A percentile compares a stretch with the other conserved stretches of the same genome.
These are phyloP conservation scores for Cystoderma amianthinum DNA, from an alignment of 768 basidiomycete genomes.

Conservation along the genomic window DNA sequence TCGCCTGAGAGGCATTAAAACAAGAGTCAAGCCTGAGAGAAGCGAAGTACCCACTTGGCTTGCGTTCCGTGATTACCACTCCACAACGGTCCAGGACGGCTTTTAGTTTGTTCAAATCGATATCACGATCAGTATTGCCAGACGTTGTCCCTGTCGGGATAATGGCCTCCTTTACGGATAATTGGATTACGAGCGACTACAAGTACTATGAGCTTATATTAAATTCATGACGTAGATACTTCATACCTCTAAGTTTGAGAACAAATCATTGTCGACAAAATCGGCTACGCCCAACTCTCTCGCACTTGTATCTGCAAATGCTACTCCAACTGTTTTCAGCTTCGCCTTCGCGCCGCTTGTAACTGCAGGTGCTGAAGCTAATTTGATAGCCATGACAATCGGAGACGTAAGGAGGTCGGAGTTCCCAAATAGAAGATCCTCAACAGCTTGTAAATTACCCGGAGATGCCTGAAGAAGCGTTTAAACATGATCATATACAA, in stretches of 20 bases:
- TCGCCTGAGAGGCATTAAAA: slow-evolving; percentile 47
- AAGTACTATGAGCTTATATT: background rate
- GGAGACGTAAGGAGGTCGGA: slow-evolving; percentile 79
- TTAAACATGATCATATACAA: background rate
- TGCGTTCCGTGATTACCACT: slow-evolving; percentile 85
- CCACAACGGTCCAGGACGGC: slow-evolving; percentile 86
- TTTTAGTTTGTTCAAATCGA: slow-evolving; percentile 83
- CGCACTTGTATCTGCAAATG: slow-evolving; percentile 86
- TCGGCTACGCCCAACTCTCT: slow-evolving; percentile 86
- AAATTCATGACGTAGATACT: background rate
- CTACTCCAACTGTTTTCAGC: slow-evolving; percentile 72
- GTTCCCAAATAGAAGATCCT: slow-evolving; percentile 80
- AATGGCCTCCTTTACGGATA: slow-evolving; percentile 95
- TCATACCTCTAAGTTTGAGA: slow-evolving; percentile 88
- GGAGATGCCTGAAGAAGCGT: slow-evolving; percentile 32
- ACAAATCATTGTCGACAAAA: slow-evolving; percentile 91
- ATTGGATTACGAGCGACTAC: slow-evolving; percentile 90
- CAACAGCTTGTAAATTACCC: slow-evolving; percentile 68
- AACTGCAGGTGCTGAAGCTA: slow-evolving; percentile 44
- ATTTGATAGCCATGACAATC: slow-evolving; percentile 83
- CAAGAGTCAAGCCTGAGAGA: background rate
- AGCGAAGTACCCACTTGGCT: slow-evolving; percentile 55
- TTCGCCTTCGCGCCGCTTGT: slow-evolving; percentile 45
- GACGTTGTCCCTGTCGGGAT: slow-evolving; percentile 67
- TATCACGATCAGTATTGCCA: slow-evolving; percentile 72